phyloP scores from a whole-genome alignment of 176 grass and related monocot species.

The Cymbopogon citratus region DNA sequence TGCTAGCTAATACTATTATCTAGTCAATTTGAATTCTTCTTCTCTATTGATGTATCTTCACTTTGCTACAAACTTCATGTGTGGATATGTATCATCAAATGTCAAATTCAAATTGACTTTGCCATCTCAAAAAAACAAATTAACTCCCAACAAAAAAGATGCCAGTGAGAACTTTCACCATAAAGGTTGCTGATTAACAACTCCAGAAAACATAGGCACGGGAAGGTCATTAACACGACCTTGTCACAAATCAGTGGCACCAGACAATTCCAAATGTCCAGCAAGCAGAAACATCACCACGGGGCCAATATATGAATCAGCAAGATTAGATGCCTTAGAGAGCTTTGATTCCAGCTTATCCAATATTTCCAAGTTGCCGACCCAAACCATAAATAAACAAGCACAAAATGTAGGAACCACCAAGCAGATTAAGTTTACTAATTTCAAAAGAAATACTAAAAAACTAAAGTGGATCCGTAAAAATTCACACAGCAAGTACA shows the following conservation, averaged over 20 bases:
- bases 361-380: background rate
- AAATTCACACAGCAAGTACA: background rate
- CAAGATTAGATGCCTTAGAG: constrained; percentile 23
- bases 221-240: too few relatives aligned
- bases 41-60: too few relatives aligned
- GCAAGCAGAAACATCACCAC: constrained; percentile 16
- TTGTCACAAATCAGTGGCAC: constrained; percentile 14
- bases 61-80: too few relatives aligned
- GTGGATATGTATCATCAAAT: too few relatives aligned
- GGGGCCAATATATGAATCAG: constrained; percentile 16
- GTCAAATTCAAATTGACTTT: too few relatives aligned
- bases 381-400: background rate
- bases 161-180: too few relatives aligned
- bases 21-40: too few relatives aligned
- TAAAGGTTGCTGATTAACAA: too few relatives aligned
- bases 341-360: constrained; percentile 1
- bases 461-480: background rate
- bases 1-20: too few relatives aligned
- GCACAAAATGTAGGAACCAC: background rate
- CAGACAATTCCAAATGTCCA: constrained; percentile 21
- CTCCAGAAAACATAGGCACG: background rate
- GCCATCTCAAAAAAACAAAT: too few relatives aligned
- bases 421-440: background rate
- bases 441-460: background rate
- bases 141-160: too few relatives aligned